Evolutionary conservation across 257 asterid genomes (phyloP).

Genomic region (Nicotiana sylvestris): DNA sequence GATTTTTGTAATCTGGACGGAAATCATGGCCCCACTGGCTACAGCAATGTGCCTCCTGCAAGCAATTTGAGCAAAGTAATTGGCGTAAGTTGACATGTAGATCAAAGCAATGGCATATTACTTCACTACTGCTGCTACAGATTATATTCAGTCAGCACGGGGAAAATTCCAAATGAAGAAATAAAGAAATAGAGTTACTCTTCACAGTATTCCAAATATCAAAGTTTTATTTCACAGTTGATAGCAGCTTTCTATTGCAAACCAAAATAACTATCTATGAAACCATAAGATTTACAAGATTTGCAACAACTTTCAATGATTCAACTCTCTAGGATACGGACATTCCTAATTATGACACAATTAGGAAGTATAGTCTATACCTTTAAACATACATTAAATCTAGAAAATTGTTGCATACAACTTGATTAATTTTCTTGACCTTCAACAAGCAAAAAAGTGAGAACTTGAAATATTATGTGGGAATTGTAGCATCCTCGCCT

Average conservation of each 20-base stretch:
- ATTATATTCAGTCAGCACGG: neutral
- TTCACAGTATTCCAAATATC: neutral
- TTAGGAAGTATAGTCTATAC: neutral
- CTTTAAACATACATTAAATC: neutral
- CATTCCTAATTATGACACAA: neutral
- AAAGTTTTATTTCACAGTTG: neutral
- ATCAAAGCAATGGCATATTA: neutral
- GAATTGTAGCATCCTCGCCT: neutral
- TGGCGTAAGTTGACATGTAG: neutral
- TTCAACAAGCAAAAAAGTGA: neutral
- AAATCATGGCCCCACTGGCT: conserved; percentile 99
- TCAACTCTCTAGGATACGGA: neutral
- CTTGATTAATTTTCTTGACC: neutral
- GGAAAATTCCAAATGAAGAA: neutral
- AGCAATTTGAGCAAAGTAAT: neutral
- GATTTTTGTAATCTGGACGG: conserved; percentile 98
- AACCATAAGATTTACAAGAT: neutral
- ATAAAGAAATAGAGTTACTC: neutral
- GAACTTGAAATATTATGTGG: neutral
- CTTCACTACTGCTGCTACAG: neutral
- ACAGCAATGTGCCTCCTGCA: conserved; percentile 99
- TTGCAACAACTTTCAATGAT: neutral
- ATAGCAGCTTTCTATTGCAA: neutral
- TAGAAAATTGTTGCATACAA: neutral
- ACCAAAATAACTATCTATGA: neutral